Evolutionary conservation across 441 rosid species (phyloP), one percentile per base, ranked within the genome.

Genomic region (Lagerstroemia fauriei): DNA sequence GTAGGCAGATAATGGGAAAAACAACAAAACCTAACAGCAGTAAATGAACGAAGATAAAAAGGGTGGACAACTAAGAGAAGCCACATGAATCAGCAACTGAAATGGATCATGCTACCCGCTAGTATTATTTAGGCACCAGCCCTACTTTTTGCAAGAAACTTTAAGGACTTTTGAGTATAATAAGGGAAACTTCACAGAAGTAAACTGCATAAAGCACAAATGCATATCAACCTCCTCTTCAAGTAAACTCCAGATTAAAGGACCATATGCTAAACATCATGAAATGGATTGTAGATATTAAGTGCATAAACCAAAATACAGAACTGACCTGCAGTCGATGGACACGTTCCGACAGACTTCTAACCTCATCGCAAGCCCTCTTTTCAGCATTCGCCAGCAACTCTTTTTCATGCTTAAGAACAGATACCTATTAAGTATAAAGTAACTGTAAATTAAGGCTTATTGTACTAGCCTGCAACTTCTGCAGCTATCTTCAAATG

Each of bases 361-460:
- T 91, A 83, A 95, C 99, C 91, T 97, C 99, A 87, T 90, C 94
- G 80, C 87, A 91, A 61, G 99, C 99, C 88, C 99, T 91, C 85
- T 87, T 92, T 85, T 95, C 98, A 83, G 99, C 97, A 89, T 91
- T 91, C 77, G 94, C 91, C 79, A 92, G 75, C 83, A 95, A 76
- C 77, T 97, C 95, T 83, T 97, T 97, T 89, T 95, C 98, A 82
- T 85, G 91, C 89, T 92, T 97, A 74, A 95, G 87, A 84, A 92
- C 82, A 79, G 95, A 92, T 16, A 91, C 91, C 99, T 96, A 82
- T 38, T 76, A 73, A 81, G 78, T 79, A 80, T 78, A 83, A 31
- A 79, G 48, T 76, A 34, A 78, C 24, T 38, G 25, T 65, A 38
- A 17, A 48, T 65, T 69, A 14, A 69, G 20, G n/a, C 3, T 34